These are phyloP conservation scores for Myriosclerotinia curreyana DNA, from an alignment of 2,329 filamentous ascomycete species.

Conservation along the genomic window DNA sequence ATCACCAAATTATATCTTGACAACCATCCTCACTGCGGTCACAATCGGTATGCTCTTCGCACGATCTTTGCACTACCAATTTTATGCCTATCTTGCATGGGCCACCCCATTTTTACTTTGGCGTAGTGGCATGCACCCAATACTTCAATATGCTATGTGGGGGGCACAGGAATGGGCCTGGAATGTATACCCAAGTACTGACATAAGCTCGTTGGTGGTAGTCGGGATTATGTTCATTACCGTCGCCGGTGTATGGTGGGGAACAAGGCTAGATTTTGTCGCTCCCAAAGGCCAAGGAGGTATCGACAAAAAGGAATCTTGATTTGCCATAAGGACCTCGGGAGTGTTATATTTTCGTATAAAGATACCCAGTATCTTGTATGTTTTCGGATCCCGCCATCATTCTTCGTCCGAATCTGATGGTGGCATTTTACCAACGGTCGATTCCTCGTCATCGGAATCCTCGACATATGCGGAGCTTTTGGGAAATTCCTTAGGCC, in stretches of 20 bases:
- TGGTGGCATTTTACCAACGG: constrained; percentile 79
- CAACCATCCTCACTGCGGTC: constrained; percentile 59
- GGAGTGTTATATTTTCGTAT: background rate
- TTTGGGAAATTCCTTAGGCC: constrained; percentile 78
- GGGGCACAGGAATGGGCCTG: constrained; percentile 68
- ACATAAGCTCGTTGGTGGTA: constrained; percentile 61
- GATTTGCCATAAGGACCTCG: constrained; percentile 21
- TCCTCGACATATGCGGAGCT: constrained; percentile 57
- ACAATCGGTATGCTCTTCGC: constrained; percentile 69
- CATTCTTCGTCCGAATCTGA: constrained; percentile 72
- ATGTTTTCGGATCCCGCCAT: constrained; percentile 26
- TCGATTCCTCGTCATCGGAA: constrained; percentile 73
- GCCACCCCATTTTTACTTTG: constrained; percentile 68
- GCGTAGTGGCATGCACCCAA: constrained; percentile 58
- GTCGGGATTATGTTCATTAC: constrained; percentile 68
- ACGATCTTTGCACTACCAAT: constrained; percentile 70
- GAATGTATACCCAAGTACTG: constrained; percentile 70
- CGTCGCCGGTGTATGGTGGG: constrained; percentile 46
- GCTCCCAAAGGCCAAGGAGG: constrained; percentile 32
- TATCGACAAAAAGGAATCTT: constrained; percentile 32
- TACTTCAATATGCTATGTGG: constrained; percentile 59
- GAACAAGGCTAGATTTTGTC: constrained; percentile 39
- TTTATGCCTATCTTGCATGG: constrained; percentile 72
- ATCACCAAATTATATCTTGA: constrained; percentile 60
- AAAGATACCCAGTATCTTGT: background rate